These are phyloP conservation scores for Polyplosphaeria fusca DNA, from an alignment of 495 filamentous ascomycete genomes.

Conservation along the genomic window DNA sequence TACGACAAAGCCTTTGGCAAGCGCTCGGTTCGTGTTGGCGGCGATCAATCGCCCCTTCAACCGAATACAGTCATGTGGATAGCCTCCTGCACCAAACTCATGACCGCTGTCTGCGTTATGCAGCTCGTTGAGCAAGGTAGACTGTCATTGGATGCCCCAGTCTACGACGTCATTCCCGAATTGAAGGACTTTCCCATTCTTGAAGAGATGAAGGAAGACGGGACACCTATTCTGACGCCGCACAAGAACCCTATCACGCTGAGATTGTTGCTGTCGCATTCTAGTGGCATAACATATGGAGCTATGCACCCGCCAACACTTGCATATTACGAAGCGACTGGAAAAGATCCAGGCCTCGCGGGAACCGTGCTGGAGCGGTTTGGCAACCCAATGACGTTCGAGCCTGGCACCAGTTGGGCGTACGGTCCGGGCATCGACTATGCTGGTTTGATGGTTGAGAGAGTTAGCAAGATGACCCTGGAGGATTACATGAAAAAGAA, in stretches of 20 bases:
- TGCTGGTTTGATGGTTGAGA: slow-evolving; percentile 28
- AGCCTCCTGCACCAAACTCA: slow-evolving; percentile 34
- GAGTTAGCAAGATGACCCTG: slow-evolving; percentile 26
- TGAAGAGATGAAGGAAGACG: slow-evolving; percentile 25
- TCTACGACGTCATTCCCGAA: slow-evolving; percentile 31
- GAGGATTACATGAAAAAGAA: slow-evolving; percentile 47
- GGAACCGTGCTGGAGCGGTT: not conserved
- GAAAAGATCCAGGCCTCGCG: not conserved
- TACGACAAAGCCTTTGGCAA: slow-evolving; percentile 18
- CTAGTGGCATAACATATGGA: slow-evolving; percentile 17
- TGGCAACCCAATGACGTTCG: slow-evolving; percentile 36
- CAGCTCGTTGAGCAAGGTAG: slow-evolving; percentile 29
- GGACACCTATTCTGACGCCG: slow-evolving; percentile 14
- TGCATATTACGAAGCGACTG: not conserved
- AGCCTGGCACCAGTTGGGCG: slow-evolving; percentile 37
- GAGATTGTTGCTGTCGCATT: slow-evolving; percentile 10
- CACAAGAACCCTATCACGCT: slow-evolving; percentile 30
- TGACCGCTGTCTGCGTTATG: slow-evolving; percentile 29
- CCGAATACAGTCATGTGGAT: slow-evolving; percentile 19
- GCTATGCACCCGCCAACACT: slow-evolving; percentile 4
- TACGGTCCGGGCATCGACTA: slow-evolving; percentile 37
- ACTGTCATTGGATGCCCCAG: slow-evolving; percentile 16
- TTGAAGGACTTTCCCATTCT: slow-evolving; percentile 33
- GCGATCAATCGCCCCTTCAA: slow-evolving; percentile 12
- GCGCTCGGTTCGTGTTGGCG: slow-evolving; percentile 6